Evolutionary conservation across 306 rosid species (phyloP).

Genomic region (Pterocarpus macrocarpus): DNA sequence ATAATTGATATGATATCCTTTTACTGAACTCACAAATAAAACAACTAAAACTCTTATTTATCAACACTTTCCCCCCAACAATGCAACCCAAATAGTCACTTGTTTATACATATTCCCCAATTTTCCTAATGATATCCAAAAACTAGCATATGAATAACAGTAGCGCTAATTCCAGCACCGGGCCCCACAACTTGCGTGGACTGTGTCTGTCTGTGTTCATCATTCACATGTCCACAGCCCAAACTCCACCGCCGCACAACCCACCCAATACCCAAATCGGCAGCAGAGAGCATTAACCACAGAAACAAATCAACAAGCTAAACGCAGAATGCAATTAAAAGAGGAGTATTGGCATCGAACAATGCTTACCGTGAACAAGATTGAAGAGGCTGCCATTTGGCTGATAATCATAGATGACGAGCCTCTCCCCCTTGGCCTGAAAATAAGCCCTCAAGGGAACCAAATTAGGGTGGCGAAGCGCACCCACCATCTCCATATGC

Average conservation of each 20-base stretch:
- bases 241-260: constrained; percentile 15
- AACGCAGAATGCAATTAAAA: background rate
- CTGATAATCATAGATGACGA: constrained; percentile 82
- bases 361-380: constrained; percentile 80
- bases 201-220: background rate
- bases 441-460: constrained; percentile 82
- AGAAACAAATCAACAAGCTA: background rate
- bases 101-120: too few relatives aligned
- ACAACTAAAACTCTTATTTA: too few relatives aligned
- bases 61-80: too few relatives aligned
- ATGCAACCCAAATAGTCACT: too few relatives aligned
- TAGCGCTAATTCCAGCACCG: constrained; percentile 18
- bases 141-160: too few relatives aligned
- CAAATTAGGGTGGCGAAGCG: constrained; percentile 84
- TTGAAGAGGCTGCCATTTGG: constrained; percentile 91
- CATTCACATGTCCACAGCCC: background rate
- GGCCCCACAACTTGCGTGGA: constrained; percentile 27
- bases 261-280: constrained; percentile 15
- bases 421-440: constrained; percentile 91
- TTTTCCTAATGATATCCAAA: too few relatives aligned
- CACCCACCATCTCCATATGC: constrained; percentile 74
- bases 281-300: background rate
- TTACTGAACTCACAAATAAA: too few relatives aligned
- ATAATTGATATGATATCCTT: too few relatives aligned
- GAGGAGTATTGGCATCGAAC: background rate